Conservation (phyloP, 2,329 filamentous ascomycete species). For the Lojkania enalia region DNA sequence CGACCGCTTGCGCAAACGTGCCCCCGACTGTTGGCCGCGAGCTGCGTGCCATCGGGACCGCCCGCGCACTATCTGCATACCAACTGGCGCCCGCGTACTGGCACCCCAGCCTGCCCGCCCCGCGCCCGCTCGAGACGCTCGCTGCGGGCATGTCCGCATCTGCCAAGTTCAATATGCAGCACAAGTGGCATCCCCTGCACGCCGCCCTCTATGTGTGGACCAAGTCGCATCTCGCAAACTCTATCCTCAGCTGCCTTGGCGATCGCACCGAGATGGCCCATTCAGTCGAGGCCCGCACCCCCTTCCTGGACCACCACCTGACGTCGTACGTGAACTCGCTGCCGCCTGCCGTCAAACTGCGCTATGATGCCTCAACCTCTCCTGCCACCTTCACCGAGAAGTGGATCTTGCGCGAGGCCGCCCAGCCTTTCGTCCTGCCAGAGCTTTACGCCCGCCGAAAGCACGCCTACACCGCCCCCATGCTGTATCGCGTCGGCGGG, state of each 20-base stretch:
- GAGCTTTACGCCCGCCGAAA: conserved; percentile 57
- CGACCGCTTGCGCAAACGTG: background rate
- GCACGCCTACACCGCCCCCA: conserved; percentile 54
- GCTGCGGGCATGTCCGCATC: background rate
- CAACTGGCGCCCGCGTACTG: background rate
- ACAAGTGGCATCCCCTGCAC: conserved; percentile 30
- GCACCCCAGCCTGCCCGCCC: background rate
- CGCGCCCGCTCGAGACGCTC: background rate
- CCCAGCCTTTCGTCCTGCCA: conserved; percentile 54
- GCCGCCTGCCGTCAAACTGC: conserved; percentile 44
- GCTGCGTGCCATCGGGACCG: background rate
- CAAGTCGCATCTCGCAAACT: conserved; percentile 26
- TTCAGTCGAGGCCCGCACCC: conserved; percentile 46
- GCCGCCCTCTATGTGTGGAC: conserved; percentile 30
- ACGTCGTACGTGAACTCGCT: conserved; percentile 46
- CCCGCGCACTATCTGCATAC: background rate
- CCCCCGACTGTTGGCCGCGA: background rate
- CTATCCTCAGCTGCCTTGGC: conserved; percentile 49
- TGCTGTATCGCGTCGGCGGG: conserved; percentile 47
- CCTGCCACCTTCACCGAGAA: conserved; percentile 49
- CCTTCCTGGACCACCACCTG: conserved; percentile 47
- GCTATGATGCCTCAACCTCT: background rate
- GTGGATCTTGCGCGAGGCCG: conserved; percentile 56
- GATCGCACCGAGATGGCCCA: conserved; percentile 53
- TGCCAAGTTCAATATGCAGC: conserved; percentile 11